Evolutionary conservation across 352 stramenopile species (phyloP).

Genomic region (Phytophthora meadii): DNA sequence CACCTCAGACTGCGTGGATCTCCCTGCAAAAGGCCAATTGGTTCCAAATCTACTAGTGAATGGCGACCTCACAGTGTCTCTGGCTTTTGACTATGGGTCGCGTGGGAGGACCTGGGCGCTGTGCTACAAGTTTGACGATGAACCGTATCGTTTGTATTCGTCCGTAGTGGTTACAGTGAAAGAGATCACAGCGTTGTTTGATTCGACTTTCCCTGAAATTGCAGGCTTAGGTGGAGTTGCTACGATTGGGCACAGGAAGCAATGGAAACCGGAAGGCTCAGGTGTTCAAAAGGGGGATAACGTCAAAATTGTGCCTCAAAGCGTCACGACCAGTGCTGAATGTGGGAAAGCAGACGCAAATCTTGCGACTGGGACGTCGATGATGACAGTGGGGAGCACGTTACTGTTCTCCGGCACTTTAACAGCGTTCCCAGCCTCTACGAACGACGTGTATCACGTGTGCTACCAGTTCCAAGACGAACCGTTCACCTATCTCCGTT

Average conservation of each 20-base stretch:
- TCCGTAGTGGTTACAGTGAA: conserved; percentile 57
- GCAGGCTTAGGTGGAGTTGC: conserved; percentile 41
- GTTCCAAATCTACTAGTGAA: conserved; percentile 44
- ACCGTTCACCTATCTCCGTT: conserved; percentile 56
- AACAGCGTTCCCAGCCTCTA: conserved; percentile 41
- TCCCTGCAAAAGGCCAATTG: conserved; percentile 48
- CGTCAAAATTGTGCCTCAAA: conserved; percentile 64
- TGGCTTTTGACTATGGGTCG: conserved; percentile 64
- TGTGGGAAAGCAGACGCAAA: conserved; percentile 53
- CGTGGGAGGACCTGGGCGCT: conserved; percentile 52
- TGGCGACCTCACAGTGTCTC: conserved; percentile 51
- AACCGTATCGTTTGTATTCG: conserved; percentile 57
- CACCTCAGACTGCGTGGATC: conserved; percentile 44
- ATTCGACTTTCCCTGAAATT: conserved; percentile 44
- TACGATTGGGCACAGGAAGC: conserved; percentile 54
- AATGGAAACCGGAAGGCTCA: conserved; percentile 57
- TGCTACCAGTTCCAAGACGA: conserved; percentile 82
- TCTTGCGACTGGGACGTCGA: conserved; percentile 34
- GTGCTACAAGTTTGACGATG: conserved; percentile 74
- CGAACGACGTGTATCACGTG: conserved; percentile 60
- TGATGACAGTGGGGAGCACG: conserved; percentile 45
- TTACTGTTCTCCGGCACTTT: conserved; percentile 53
- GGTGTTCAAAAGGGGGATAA: conserved; percentile 52
- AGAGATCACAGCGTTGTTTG: conserved; percentile 51
- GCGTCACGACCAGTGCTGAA: conserved; percentile 51